Conservation (phyloP, 305 asterid species). For the Monarda citriodora region DNA sequence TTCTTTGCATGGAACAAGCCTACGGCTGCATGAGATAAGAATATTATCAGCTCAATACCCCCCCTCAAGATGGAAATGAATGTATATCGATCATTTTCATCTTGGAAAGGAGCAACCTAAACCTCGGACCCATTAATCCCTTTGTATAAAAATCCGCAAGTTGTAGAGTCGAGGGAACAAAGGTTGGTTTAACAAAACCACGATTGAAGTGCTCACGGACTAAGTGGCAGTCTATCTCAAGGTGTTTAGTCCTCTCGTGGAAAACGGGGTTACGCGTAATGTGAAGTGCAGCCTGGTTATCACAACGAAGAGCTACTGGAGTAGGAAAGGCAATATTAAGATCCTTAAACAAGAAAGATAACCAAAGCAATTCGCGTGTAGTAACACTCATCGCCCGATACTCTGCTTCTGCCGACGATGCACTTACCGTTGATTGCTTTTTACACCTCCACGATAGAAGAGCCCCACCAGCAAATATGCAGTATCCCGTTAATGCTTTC, state of each 20-base stretch:
- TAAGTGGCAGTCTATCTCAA: background rate
- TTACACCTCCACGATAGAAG: background rate
- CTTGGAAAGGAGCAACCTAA: too few relatives aligned
- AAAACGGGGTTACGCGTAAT: background rate
- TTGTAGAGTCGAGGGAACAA: too few relatives aligned
- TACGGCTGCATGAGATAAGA: too few relatives aligned
- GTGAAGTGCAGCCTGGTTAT: background rate
- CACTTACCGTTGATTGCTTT: background rate
- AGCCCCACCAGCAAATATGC: background rate
- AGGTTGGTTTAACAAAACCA: background rate
- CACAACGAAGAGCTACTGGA: background rate
- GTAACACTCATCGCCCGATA: background rate
- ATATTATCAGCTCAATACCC: too few relatives aligned
- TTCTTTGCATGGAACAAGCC: too few relatives aligned
- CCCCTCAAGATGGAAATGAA: too few relatives aligned
- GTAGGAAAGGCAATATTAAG: too few relatives aligned
- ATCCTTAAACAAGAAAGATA: background rate
- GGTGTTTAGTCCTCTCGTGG: background rate
- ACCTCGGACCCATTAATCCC: too few relatives aligned
- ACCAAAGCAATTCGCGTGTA: background rate
- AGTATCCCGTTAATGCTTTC: fast-evolving
- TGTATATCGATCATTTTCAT: too few relatives aligned
- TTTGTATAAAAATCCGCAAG: too few relatives aligned
- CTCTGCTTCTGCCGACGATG: background rate
- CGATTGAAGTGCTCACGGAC: background rate